These are phyloP conservation scores for Cladosporium oxysporum DNA, from an alignment of 2,329 filamentous ascomycete genomes.

Conservation along the genomic window DNA sequence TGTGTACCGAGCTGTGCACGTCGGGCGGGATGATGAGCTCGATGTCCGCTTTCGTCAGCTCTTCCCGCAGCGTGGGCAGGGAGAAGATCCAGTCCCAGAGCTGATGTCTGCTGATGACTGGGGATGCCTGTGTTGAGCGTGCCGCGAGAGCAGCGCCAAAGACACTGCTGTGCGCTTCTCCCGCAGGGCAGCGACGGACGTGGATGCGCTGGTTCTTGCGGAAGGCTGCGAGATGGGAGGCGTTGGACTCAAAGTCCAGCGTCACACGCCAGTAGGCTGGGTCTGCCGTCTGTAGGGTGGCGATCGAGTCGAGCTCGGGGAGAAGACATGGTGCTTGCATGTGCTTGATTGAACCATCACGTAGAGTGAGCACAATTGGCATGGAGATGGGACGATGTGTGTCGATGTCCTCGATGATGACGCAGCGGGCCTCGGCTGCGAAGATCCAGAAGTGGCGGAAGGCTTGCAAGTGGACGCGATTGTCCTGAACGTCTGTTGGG, in stretches of 20 bases:
- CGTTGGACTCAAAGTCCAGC: constrained; percentile 69
- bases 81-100: constrained; percentile 75
- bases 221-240: constrained; percentile 65
- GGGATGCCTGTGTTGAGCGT: constrained; percentile 50
- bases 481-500: constrained; percentile 85
- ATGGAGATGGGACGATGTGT: constrained; percentile 73
- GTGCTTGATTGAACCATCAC: constrained; percentile 30
- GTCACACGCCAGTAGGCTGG: constrained; percentile 79
- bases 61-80: constrained; percentile 52
- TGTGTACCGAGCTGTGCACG: constrained; percentile 46
- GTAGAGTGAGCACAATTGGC: constrained; percentile 33
- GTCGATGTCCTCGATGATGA: constrained; percentile 83
- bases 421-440: constrained; percentile 83
- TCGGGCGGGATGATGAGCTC: constrained; percentile 46
- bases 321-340: constrained; percentile 60
- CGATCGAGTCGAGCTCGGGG: constrained; percentile 65
- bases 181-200: constrained; percentile 64
- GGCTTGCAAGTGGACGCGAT: constrained; percentile 90
- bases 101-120: constrained; percentile 34
- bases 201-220: constrained; percentile 69
- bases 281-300: constrained; percentile 61
- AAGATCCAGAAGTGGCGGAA: constrained; percentile 98
- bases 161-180: constrained; percentile 52
- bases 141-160: constrained; percentile 76
- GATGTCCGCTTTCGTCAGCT: constrained; percentile 65